Conservation (phyloP, 495 filamentous ascomycete species). For the Pseudoneurospora amorphoporcata region DNA sequence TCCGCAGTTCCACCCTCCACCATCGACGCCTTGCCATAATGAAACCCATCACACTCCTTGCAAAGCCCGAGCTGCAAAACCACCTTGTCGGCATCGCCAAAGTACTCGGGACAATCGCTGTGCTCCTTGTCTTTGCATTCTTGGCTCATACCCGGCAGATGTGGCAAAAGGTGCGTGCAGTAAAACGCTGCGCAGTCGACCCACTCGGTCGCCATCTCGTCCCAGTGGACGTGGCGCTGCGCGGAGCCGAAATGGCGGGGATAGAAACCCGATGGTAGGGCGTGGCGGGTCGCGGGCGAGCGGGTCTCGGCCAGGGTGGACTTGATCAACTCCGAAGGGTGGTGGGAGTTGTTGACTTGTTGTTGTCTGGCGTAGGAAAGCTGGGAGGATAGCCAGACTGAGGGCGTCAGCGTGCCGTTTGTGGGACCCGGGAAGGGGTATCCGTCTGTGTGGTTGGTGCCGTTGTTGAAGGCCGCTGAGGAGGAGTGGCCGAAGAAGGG, state of each 20-base stretch:
- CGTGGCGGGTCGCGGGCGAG: background rate
- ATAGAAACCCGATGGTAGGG: background rate
- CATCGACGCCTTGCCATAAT: background rate
- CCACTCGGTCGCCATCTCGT: background rate
- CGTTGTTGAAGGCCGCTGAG: background rate
- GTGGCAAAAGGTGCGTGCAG: background rate
- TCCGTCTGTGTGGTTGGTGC: no score
- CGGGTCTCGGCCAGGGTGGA: background rate
- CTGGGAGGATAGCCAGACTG: background rate
- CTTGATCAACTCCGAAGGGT: accelerated
- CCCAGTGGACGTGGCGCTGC: background rate
- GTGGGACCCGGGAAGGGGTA: background rate
- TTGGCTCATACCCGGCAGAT: background rate
- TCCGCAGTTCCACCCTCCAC: background rate
- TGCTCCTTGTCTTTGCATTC: background rate
- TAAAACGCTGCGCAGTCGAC: background rate
- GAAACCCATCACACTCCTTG: background rate
- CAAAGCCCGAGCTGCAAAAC: background rate
- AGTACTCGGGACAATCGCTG: background rate
- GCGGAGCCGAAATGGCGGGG: background rate
- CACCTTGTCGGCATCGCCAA: background rate
- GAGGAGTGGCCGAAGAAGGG: background rate
- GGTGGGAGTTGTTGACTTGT: background rate
- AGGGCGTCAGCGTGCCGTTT: background rate
- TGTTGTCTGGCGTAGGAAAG: background rate